A percentile compares a stretch with the other conserved stretches of the same genome.
Evolutionary conservation across 2,329 filamentous ascomycete species (phyloP).

Genomic region (Aspergillus brasiliensis): DNA sequence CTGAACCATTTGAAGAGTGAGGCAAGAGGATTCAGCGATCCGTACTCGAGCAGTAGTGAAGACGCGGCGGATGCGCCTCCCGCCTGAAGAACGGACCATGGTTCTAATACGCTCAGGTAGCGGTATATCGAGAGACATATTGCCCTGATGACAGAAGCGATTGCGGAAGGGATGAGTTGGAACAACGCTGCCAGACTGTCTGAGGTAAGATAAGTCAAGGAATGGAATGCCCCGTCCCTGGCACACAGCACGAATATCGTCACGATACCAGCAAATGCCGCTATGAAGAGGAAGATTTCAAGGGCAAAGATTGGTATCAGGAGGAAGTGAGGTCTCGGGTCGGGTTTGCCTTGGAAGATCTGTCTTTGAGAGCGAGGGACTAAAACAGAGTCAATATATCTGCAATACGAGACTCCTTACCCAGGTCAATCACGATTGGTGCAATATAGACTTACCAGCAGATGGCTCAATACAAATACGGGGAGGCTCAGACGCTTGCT

Average conservation of each 20-base stretch:
- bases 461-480: constrained; percentile 8
- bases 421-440: background rate
- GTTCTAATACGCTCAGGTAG: constrained; percentile 10
- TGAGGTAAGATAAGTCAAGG: constrained; percentile 1
- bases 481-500: background rate
- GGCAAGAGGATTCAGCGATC: constrained; percentile 8
- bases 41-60: constrained; percentile 11
- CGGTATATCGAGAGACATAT: constrained; percentile 11
- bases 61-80: constrained; percentile 8
- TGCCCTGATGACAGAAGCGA: constrained; percentile 8
- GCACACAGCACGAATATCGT: constrained; percentile 3
- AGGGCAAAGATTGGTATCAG: constrained; percentile 9
- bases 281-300: constrained; percentile 1
- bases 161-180: constrained; percentile 2
- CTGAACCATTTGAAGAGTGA: constrained; percentile 8
- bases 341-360: background rate
- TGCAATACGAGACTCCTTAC: background rate
- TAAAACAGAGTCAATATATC: background rate
- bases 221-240: background rate
- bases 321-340: constrained; percentile 11
- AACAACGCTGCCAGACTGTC: background rate
- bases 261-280: constrained; percentile 5
- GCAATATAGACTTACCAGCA: background rate
- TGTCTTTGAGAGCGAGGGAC: background rate
- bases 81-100: constrained; percentile 9